A percentile compares a stretch with the other conserved stretches of the same genome.
Evolutionary conservation across 306 rosid species (phyloP).

Genomic region (Cicer cuneatum): DNA sequence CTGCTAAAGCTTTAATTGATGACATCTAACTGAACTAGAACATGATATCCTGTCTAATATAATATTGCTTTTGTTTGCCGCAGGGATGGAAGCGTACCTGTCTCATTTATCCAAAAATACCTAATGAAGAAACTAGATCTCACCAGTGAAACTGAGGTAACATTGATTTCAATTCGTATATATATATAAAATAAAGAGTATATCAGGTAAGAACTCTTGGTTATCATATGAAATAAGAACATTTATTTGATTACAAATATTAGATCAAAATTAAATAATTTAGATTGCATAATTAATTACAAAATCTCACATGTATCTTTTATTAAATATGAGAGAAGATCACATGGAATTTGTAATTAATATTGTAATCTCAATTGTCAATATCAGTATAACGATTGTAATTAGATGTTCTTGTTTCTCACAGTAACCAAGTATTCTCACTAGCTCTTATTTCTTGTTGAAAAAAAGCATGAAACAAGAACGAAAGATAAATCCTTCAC

Average conservation of each 20-base stretch:
- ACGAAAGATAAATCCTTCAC: not conserved
- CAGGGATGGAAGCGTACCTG: conserved; percentile 89
- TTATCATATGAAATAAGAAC: not conserved
- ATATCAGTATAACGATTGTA: not conserved
- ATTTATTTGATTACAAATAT: conserved; percentile 4
- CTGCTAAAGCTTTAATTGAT: conserved; percentile 32
- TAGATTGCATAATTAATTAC: not conserved
- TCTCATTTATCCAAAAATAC: conserved; percentile 79
- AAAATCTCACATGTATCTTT: conserved; percentile 1
- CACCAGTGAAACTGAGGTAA: conserved; percentile 79
- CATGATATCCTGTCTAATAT: conserved; percentile 22
- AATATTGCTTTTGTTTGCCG: conserved; percentile 35
- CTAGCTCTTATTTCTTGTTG: not conserved
- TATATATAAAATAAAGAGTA: not conserved
- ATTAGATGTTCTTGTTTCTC: not conserved
- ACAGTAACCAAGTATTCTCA: not conserved
- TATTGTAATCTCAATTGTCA: not conserved
- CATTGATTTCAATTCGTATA: not conserved
- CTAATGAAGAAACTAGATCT: conserved; percentile 79
- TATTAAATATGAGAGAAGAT: conserved; percentile 8
- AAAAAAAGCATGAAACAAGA: not conserved
- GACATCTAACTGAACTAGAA: conserved; percentile 28
- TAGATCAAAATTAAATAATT: not conserved
- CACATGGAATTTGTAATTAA: not conserved
- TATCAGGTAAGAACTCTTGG: too few species aligned